Percentiles rank a stretch among this genome's conserved stretches.
Evolutionary conservation across 352 stramenopile species (phyloP).

Genomic region (Nothophytophthora sp.): DNA sequence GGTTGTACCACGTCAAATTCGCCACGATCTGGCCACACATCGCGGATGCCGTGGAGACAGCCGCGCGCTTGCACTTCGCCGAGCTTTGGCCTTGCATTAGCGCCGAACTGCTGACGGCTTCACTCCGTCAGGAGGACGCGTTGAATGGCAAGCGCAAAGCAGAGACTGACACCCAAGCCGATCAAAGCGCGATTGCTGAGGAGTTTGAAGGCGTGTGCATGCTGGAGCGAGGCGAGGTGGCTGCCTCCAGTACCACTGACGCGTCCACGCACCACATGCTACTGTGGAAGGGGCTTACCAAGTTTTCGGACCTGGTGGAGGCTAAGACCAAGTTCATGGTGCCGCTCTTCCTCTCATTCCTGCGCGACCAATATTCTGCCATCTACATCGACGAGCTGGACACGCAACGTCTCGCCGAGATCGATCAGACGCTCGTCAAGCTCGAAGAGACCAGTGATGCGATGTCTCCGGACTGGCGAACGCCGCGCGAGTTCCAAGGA

Average conservation of each 20-base stretch:
- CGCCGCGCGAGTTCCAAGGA: slow-evolving; percentile 29
- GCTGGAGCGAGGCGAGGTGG: slow-evolving; percentile 52
- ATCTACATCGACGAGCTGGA: slow-evolving; percentile 84
- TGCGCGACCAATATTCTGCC: slow-evolving; percentile 76
- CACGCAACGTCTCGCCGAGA: slow-evolving; percentile 29
- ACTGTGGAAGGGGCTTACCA: slow-evolving; percentile 81
- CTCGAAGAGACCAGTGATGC: slow-evolving; percentile 21
- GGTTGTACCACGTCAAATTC: slow-evolving; percentile 90
- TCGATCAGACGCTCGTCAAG: slow-evolving; percentile 57
- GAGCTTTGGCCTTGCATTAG: slow-evolving; percentile 65
- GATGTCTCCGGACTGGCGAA: slow-evolving; percentile 29
- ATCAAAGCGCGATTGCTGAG: slow-evolving; percentile 11
- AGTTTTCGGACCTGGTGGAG: slow-evolving; percentile 76
- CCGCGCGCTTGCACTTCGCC: slow-evolving; percentile 53
- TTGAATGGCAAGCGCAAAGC: slow-evolving; percentile 16
- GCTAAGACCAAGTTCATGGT: slow-evolving; percentile 88
- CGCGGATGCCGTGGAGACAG: slow-evolving; percentile 64
- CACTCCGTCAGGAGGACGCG: slow-evolving; percentile 38
- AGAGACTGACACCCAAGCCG: not conserved
- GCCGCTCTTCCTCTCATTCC: slow-evolving; percentile 80
- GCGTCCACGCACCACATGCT: slow-evolving; percentile 69
- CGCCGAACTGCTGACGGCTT: slow-evolving; percentile 51
- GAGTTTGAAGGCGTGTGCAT: slow-evolving; percentile 62
- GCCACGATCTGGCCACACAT: slow-evolving; percentile 86
- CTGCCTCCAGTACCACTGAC: slow-evolving; percentile 58